phyloP scores from a whole-genome alignment of 139 green algal genomes.

The Chlorokybus atmophyticus region DNA sequence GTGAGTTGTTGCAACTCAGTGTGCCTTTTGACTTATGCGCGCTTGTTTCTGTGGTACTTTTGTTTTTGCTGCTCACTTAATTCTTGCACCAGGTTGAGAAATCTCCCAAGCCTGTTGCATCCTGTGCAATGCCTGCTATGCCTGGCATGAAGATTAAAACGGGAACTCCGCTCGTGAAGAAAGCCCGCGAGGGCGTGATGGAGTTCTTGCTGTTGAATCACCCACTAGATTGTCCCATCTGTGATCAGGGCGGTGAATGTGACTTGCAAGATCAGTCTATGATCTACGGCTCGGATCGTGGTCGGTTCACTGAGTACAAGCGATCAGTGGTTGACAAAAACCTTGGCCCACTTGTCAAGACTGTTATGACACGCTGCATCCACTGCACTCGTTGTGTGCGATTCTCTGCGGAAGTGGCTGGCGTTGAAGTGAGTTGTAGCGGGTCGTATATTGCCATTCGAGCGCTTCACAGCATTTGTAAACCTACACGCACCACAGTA shows the following conservation, averaged over 20 bases:
- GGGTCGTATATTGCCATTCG: too few relatives aligned
- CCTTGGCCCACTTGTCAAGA: constrained; percentile 91
- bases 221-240: constrained; percentile 97
- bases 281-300: constrained; percentile 79
- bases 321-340: constrained; percentile 91
- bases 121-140: constrained; percentile 88
- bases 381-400: constrained; percentile 92
- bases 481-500: too few relatives aligned
- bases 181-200: constrained; percentile 97
- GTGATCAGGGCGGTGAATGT: constrained; percentile 97
- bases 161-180: constrained; percentile 63
- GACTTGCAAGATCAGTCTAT: constrained; percentile 94
- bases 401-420: constrained; percentile 85
- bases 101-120: constrained; percentile 88
- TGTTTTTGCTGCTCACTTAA: too few relatives aligned
- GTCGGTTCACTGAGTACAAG: constrained; percentile 70
- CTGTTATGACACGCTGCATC: constrained; percentile 95
- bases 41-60: too few relatives aligned
- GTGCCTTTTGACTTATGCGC: not conserved
- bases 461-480: too few relatives aligned
- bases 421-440: too few relatives aligned
- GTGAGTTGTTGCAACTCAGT: constrained; percentile 19
- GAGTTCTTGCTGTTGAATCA: constrained; percentile 98
- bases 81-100: constrained; percentile 60
- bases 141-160: constrained; percentile 96